These are phyloP conservation scores for Starmerella riodocensis DNA, from an alignment of 805 yeast genomes.

Conservation along the genomic window DNA sequence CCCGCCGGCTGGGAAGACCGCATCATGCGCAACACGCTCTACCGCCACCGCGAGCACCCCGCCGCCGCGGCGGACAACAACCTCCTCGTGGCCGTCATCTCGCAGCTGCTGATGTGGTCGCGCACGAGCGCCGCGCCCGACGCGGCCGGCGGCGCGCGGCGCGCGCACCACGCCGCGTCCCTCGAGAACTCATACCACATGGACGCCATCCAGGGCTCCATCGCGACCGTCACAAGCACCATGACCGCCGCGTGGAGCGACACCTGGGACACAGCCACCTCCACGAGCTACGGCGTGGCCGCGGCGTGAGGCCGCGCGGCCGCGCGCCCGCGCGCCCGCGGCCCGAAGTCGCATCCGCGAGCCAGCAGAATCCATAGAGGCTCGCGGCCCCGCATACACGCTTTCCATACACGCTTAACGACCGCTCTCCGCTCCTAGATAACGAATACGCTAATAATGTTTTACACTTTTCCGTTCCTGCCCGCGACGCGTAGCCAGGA, in stretches of 20 bases:
- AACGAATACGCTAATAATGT: too few species aligned
- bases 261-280: constrained; percentile 6
- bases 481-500: too few species aligned
- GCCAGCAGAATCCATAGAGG: too few species aligned
- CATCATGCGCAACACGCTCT: constrained; percentile 1
- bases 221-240: constrained; percentile 8
- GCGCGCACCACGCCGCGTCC: background rate
- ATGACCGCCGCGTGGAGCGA: constrained; percentile 7
- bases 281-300: constrained; percentile 1
- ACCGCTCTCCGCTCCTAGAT: too few species aligned
- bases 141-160: background rate
- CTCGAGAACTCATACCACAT: constrained; percentile 9
- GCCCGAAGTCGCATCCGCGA: too few species aligned
- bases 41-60: background rate
- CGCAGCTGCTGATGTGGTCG: constrained; percentile 6
- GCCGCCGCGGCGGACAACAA: constrained; percentile 1
- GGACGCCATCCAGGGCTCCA: constrained; percentile 6
- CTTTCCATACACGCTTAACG: too few species aligned
- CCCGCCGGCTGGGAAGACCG: constrained; percentile 18
- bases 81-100: constrained; percentile 2
- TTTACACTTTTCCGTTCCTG: too few species aligned
- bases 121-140: background rate
- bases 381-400: too few species aligned
- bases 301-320: background rate
- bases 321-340: too few species aligned